A percentile compares a stretch with the other conserved stretches of the same genome.
These are phyloP conservation scores for Fusarium decemcellulare DNA, from an alignment of 2,329 filamentous ascomycete genomes.

Conservation along the genomic window DNA sequence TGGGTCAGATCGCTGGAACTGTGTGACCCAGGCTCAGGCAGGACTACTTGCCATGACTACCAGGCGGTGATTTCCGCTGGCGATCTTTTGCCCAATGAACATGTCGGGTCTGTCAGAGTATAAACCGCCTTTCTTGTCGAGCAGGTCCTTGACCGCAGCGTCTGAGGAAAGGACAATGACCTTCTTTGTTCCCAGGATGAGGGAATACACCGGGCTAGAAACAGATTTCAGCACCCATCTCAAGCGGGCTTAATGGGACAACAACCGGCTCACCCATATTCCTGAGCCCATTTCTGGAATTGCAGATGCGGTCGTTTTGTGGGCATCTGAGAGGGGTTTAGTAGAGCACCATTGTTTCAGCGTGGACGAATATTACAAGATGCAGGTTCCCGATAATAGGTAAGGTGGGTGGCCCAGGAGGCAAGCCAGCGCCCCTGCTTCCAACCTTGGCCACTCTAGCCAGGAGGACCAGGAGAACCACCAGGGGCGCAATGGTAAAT, in stretches of 20 bases:
- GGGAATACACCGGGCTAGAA: constrained; percentile 11
- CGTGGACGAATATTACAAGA: neutral
- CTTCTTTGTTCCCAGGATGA: constrained; percentile 15
- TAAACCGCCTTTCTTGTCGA: constrained; percentile 7
- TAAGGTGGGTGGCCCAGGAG: constrained; percentile 8
- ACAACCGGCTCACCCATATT: constrained; percentile 3
- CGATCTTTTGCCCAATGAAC: constrained; percentile 19
- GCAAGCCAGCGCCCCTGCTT: constrained; percentile 1
- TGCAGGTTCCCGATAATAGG: constrained; percentile 6
- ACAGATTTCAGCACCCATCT: no score
- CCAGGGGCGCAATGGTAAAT: no score
- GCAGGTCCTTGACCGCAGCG: constrained; percentile 1
- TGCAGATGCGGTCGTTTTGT: constrained; percentile 4
- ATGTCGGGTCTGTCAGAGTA: constrained; percentile 21
- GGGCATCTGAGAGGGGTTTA: neutral
- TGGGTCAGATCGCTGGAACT: no score
- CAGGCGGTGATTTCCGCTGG: constrained; percentile 10
- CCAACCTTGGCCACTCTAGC: constrained; percentile 1
- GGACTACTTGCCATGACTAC: constrained; percentile 7
- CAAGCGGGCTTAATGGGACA: no score
- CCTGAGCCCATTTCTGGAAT: constrained; percentile 7
- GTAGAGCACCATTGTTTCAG: neutral
- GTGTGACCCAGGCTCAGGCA: no score
- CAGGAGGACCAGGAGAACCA: neutral
- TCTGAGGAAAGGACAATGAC: constrained; percentile 17